Base-by-base conservation (phyloP, 2,329 filamentous ascomycete genomes). In the Dactylella cylindrospora region DNA sequence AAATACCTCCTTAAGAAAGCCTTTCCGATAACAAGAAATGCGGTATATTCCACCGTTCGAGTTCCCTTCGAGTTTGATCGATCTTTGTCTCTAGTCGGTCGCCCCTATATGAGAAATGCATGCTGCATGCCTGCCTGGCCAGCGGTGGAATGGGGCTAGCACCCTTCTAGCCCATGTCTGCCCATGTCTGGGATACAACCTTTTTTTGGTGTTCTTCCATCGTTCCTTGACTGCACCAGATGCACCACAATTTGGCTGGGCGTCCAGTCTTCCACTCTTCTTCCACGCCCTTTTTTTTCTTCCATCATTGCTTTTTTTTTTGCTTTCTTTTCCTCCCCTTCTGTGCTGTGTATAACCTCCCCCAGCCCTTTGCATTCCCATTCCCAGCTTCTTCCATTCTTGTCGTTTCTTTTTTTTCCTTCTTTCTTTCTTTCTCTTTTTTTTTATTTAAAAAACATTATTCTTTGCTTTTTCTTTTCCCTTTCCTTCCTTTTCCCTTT, bases 121-220 rank as follows among this genome's bases (percentile, higher is more conserved):
- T 46, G 54, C 35, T 47, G 54, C 47, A 47, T 61, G 43, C 43
- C 57, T 54, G 50, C 36, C 55, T 43, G 47, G 46, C 41, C 57
- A 62, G n/a, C n/a, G n/a, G n/a, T 40, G 57, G 57, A 62, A 62
- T 62, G 57, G 54, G 57, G 49, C 49, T 62, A 62, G 44, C 6
- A 23, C 36, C 6, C 36, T 40, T 25, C 8, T 5, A 7, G 6
- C 36, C 36, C 36, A 19, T 40, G 55, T 46, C 38, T 44, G 36
- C 43, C 46, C 55, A 31, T 40, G 45, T n/a, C n/a, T n/a, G n/a
- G n/a, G n/a, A n/a, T n/a, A n/a, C n/a, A n/a, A n/a, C n/a, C n/a
- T n/a, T n/a, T n/a, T n/a, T n/a, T n/a, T n/a, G n/a, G n/a, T n/a
- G n/a, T n/a, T n/a, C n/a, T n/a, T n/a, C n/a, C n/a, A n/a, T n/a